These are phyloP conservation scores for Gremmenia infestans DNA, from an alignment of 2,329 filamentous ascomycete species.

Conservation along the genomic window DNA sequence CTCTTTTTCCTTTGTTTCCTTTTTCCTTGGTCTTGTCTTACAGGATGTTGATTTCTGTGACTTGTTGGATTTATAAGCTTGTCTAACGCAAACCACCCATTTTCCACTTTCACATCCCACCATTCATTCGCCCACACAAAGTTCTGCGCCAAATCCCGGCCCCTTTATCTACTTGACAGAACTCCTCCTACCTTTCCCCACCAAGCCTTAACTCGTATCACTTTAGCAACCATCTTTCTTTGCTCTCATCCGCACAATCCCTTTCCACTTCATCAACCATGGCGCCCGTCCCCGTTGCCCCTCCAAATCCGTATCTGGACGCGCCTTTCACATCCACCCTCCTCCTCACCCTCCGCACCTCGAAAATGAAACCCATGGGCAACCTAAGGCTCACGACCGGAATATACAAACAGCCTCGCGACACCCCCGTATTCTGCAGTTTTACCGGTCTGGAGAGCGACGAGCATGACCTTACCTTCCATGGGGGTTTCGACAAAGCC, in stretches of 20 bases:
- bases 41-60: neutral
- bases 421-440: conserved; percentile 15
- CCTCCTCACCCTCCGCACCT: conserved; percentile 52
- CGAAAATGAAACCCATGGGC: conserved; percentile 50
- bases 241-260: neutral
- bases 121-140: neutral
- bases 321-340: conserved; percentile 24
- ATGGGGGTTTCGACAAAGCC: conserved; percentile 60
- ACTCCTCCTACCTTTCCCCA: neutral
- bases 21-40: conserved; percentile 1
- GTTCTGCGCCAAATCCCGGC: too few relatives aligned
- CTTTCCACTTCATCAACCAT: conserved; percentile 2
- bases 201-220: neutral
- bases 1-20: neutral
- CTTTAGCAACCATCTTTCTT: neutral
- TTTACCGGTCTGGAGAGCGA: conserved; percentile 49
- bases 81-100: neutral
- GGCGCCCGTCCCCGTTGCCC: conserved; percentile 4
- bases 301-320: conserved; percentile 10
- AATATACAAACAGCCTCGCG: conserved; percentile 36
- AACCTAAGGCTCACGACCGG: conserved; percentile 48
- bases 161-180: neutral
- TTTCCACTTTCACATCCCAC: neutral
- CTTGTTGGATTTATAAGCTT: neutral
- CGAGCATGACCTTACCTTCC: conserved; percentile 57